Percentiles rank a stretch among this genome's conserved stretches.
These are phyloP conservation scores for Spergularia marina DNA, from an alignment of 148 eudicot genomes.

Conservation along the genomic window DNA sequence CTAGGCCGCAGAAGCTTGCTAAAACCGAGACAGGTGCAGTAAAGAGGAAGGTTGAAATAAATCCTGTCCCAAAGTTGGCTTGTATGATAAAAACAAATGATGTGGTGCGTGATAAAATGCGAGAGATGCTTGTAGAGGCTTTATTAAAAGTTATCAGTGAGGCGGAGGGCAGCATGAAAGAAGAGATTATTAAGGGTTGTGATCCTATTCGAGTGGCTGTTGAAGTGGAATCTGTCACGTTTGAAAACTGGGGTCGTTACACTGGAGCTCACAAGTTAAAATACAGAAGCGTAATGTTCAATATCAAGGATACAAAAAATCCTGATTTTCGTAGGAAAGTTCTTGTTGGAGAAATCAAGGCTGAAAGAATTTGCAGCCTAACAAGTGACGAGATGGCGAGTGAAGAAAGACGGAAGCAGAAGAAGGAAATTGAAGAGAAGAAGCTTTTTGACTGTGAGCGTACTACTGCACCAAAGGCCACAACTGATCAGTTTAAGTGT, in stretches of 20 bases:
- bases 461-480: conserved; percentile 49
- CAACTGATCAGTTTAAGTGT: conserved; percentile 62
- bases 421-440: conserved; percentile 48
- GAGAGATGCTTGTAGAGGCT: conserved; percentile 53
- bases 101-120: conserved; percentile 44
- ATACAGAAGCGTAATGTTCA: conserved; percentile 60
- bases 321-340: conserved; percentile 64
- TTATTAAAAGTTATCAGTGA: conserved; percentile 47
- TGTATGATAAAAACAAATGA: conserved; percentile 53
- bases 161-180: conserved; percentile 42
- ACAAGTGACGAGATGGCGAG: conserved; percentile 65
- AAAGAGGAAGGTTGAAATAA: too few species aligned
- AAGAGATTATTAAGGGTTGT: conserved; percentile 38
- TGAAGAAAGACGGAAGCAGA: conserved; percentile 49
- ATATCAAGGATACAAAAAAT: conserved; percentile 54
- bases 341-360: conserved; percentile 47
- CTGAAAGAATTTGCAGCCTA: conserved; percentile 42
- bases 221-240: conserved; percentile 54
- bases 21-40: too few species aligned
- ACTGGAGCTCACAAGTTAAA: conserved; percentile 54
- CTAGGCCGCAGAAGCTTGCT: conserved; percentile 35
- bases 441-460: conserved; percentile 64
- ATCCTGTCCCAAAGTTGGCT: conserved; percentile 55
- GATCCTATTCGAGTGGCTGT: conserved; percentile 63
- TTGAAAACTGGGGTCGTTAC: conserved; percentile 60